Conservation (phyloP, 169 alveolate species). For the Pseudocohnilembus persalinus region DNA sequence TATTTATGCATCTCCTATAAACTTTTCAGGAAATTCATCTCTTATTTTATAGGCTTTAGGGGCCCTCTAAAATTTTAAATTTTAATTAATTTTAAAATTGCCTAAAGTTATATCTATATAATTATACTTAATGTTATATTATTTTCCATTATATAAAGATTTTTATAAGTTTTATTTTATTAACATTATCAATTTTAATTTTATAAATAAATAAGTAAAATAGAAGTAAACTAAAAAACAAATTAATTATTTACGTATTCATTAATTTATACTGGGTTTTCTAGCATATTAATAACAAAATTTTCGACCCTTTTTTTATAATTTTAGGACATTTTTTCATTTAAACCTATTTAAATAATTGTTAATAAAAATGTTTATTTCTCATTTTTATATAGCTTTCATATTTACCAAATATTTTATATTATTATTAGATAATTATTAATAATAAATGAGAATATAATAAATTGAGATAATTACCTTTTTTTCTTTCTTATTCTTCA, state of each 20-base stretch:
- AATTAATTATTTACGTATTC: slow-evolving; percentile 6
- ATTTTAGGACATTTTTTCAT: slow-evolving; percentile 21
- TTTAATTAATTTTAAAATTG: too few species aligned
- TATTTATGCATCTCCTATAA: slow-evolving; percentile 41
- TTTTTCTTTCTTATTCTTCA: slow-evolving; percentile 9
- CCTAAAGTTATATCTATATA: too few species aligned
- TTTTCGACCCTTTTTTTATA: slow-evolving; percentile 48
- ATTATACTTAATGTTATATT: too few species aligned
- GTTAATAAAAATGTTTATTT: too few species aligned
- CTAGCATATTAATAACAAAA: slow-evolving; percentile 42
- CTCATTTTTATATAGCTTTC: too few species aligned
- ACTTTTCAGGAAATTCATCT: slow-evolving; percentile 42
- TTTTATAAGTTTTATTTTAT: too few species aligned
- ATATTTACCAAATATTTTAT: not conserved
- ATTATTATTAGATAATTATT: not conserved
- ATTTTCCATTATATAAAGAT: too few species aligned
- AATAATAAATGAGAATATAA: not conserved
- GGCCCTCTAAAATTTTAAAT: not conserved
- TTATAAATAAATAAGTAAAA: too few species aligned
- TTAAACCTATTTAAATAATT: slow-evolving; percentile 6
- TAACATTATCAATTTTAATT: too few species aligned
- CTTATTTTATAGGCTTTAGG: slow-evolving; percentile 35
- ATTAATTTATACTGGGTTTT: slow-evolving; percentile 29
- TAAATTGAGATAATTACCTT: not conserved
- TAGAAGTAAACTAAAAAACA: not conserved